Base-by-base conservation (phyloP, 495 filamentous ascomycete genomes). In the Aspergillus olivimuriae region DNA sequence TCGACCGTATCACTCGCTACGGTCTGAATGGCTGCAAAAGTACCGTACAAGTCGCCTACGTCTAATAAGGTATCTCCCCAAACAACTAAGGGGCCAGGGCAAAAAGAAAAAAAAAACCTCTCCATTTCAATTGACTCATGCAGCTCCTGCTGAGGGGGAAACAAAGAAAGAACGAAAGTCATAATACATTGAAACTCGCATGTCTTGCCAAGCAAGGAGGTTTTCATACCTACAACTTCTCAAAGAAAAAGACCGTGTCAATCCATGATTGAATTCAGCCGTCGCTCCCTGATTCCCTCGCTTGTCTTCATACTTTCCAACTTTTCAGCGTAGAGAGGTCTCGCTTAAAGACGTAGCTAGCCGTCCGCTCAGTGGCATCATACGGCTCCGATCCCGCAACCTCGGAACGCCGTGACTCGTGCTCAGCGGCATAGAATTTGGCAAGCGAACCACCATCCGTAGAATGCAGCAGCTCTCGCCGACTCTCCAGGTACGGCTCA, bases 271-370 rank as follows among this genome's bases (percentile, higher is more conserved):
- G n/a, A n/a, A n/a, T n/a, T n/a, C n/a, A n/a, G n/a, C n/a, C n/a
- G n/a, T n/a, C n/a, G n/a, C n/a, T n/a, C n/a, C n/a, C n/a, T n/a
- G 5, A 28, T 6, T 22, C 2, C 35, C n/a, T 38, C 35, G 18
- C 35, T 38, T 38, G 20, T 38, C 10, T 12, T 22, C 19, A 11
- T 22, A 19, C 21, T 38, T 38, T 41, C 51, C 48, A 56, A 34
- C 51, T 51, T 39, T 54, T 60, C 22, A 47, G 36, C 22, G 44
- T 56, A 2, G 50, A 40, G 4, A 43, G 44, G 16, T 52, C 49
- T 24, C 38, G 41, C 20, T 39, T 38, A 41, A 53, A 51, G 23
- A 36, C 34, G 19, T 47, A 47, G 33, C 39, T 45, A 15, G 40
- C 41, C 18, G 31, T 41, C 17, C 44, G 46, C 9, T 55, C 47